Evolutionary conservation across 345 rosid genomes (phyloP), one percentile per base, ranked within the genome.

Genomic region (Murraya paniculata): DNA sequence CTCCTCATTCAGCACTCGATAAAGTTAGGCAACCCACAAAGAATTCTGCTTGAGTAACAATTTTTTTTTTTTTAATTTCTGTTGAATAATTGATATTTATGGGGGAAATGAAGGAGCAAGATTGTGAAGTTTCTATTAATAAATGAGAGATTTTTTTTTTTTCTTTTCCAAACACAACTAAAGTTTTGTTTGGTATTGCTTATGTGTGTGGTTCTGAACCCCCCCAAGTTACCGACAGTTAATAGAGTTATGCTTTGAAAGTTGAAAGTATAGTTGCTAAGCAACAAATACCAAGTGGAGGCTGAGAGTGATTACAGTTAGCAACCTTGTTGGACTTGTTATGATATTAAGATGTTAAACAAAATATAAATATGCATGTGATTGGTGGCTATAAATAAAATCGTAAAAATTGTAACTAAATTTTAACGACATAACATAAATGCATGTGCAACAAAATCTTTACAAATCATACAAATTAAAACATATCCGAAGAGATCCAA

Each of bases 11-110:
- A 0, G 8, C 9, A 7, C 68, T 65, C 4, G 70, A 35, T 41
- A 78, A 78, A 75, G 82, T 78, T 78, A 75, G 82, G 82, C 82
- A 62, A 64, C 64, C 66, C 38, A 16, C 48, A 35, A 53, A 67
- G 80, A 81, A 74, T 71, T 74, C 25, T 30, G 3, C 5, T 48
- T 70, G 31, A 59, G 41, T 58, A 80, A 31, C 74, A 77, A 41
- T 66, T 18, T 0, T 31, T 69, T 66, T 18, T 0, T 31, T 69
- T 74, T 18, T 33, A 33, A 10, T 41, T 11, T 11, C 48, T 21
- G 10, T 58, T 50, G 41, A 38, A 67, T 55, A 31, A 18, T 27
- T 1, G 7, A 21, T 57, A 57, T 8, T 30, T 16, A 16, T 6
- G 1, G 5, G 25, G 45, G 13, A 64, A 64, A 33, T 35, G 21